Evolutionary conservation across 805 yeast genomes (phyloP).

Genomic region (Ogataea paradorogensis): DNA sequence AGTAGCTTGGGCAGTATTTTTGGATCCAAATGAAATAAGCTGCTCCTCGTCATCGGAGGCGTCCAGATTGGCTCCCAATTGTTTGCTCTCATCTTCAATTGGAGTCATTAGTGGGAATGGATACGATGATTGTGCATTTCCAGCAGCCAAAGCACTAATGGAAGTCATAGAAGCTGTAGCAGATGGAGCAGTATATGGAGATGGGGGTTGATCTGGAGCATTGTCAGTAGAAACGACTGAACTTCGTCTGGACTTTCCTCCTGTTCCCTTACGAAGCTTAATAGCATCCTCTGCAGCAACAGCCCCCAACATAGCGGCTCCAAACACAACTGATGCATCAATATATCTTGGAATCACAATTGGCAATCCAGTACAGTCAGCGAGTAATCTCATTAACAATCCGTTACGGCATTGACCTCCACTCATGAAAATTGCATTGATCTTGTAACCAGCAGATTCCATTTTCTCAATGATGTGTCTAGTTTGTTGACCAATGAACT

Average conservation of each 20-base stretch:
- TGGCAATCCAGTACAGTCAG: conserved; percentile 90
- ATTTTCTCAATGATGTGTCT: conserved; percentile 89
- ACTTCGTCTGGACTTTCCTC: conserved; percentile 27
- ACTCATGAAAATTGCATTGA: conserved; percentile 77
- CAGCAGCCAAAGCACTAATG: conserved; percentile 46
- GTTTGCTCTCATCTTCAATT: conserved; percentile 34
- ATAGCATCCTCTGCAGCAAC: conserved; percentile 74
- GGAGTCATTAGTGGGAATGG: conserved; percentile 50
- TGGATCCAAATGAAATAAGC: conserved; percentile 59
- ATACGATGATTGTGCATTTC: conserved; percentile 35
- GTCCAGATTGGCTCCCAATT: conserved; percentile 27
- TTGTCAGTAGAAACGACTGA: conserved; percentile 25
- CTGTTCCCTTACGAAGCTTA: conserved; percentile 25
- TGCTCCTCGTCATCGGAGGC: conserved; percentile 39
- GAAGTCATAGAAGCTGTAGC: conserved; percentile 71
- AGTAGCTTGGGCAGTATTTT: conserved; percentile 51
- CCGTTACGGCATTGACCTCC: conserved; percentile 98
- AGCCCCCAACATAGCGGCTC: conserved; percentile 93
- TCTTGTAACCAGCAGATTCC: conserved; percentile 74
- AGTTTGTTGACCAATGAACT: conserved; percentile 96
- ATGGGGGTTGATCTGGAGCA: conserved; percentile 36
- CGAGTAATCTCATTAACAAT: conserved; percentile 80
- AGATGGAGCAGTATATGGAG: conserved; percentile 77
- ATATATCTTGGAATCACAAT: conserved; percentile 90
- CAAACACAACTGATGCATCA: conserved; percentile 96